Evolutionary conservation across 352 stramenopile genomes (phyloP).

Genomic region (Pythium chondricola): DNA sequence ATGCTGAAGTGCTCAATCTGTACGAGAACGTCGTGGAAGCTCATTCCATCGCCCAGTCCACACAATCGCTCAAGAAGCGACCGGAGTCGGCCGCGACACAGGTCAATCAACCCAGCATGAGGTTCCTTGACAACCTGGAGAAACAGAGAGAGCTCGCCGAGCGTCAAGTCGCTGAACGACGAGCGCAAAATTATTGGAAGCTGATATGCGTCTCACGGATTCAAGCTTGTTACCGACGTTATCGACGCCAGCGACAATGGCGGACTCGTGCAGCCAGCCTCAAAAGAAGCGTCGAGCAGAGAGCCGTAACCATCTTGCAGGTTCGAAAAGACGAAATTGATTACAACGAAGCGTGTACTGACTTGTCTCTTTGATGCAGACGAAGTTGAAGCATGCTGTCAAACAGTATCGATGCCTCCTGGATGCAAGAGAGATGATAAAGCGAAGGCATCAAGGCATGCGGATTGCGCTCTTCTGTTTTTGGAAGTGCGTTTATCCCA

Average conservation of each 20-base stretch:
- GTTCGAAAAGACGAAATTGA: no score
- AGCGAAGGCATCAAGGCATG: conserved; percentile 17
- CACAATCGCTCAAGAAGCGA: neutral
- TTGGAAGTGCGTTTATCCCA: conserved; percentile 28
- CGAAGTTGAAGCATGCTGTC: conserved; percentile 2
- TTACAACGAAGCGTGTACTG: no score
- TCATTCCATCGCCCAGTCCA: conserved; percentile 3
- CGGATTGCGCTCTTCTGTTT: conserved; percentile 31
- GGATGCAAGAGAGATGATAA: conserved; percentile 1
- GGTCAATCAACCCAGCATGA: neutral
- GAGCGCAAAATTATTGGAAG: conserved; percentile 9
- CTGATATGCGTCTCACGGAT: conserved; percentile 9
- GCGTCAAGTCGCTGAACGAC: neutral
- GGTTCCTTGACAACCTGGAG: conserved; percentile 13
- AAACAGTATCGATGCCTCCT: neutral
- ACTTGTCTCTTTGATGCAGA: conserved; percentile 7
- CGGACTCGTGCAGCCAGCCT: neutral
- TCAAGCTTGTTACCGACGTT: neutral
- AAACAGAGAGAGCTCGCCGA: conserved; percentile 13
- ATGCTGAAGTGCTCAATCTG: conserved; percentile 17
- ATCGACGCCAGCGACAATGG: conserved; percentile 1
- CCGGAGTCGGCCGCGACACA: neutral
- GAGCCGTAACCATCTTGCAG: conserved; percentile 12
- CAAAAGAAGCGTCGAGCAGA: neutral
- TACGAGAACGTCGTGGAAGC: conserved; percentile 34